Conservation (phyloP, 164 flowering plant genomes). For the Dillenia turbinata region DNA sequence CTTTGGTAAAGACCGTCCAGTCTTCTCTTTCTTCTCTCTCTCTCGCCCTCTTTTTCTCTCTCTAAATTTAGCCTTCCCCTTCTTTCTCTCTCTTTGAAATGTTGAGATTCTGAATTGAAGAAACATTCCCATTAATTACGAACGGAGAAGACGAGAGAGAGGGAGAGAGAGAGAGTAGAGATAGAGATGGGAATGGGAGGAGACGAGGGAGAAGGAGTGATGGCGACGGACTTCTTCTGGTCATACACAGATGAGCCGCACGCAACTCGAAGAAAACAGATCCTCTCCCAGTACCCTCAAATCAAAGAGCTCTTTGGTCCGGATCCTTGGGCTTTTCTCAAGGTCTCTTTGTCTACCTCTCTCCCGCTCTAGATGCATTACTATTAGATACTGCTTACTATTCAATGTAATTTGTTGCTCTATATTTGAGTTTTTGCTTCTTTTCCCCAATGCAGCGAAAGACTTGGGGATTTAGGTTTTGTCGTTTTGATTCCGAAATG, state of each 20-base stretch:
- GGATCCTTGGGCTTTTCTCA: slow-evolving; percentile 73
- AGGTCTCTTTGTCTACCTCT: slow-evolving; percentile 36
- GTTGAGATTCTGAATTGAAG: no score
- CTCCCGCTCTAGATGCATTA: background rate
- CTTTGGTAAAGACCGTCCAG: no score
- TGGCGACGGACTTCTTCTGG: slow-evolving; percentile 74
- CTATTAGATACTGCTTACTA: no score
- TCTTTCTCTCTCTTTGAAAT: no score
- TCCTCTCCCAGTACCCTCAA: slow-evolving; percentile 88
- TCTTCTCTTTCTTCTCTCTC: no score
- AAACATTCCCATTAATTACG: background rate
- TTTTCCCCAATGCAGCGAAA: no score
- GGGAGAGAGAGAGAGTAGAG: slow-evolving; percentile 8
- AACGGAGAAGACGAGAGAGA: background rate
- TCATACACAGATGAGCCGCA: slow-evolving; percentile 85
- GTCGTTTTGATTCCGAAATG: no score
- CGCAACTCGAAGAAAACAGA: slow-evolving; percentile 77
- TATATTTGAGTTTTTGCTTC: no score
- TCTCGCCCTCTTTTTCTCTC: no score
- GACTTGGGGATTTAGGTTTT: no score
- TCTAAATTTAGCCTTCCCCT: no score
- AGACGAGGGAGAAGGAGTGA: slow-evolving; percentile 38
- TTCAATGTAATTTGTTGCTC: no score
- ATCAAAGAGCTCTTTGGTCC: slow-evolving; percentile 89
- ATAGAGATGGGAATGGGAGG: slow-evolving; percentile 11